Evolutionary conservation across 192 early-diverging fungal genomes (phyloP).

Genomic region (Funneliformis mosseae): DNA sequence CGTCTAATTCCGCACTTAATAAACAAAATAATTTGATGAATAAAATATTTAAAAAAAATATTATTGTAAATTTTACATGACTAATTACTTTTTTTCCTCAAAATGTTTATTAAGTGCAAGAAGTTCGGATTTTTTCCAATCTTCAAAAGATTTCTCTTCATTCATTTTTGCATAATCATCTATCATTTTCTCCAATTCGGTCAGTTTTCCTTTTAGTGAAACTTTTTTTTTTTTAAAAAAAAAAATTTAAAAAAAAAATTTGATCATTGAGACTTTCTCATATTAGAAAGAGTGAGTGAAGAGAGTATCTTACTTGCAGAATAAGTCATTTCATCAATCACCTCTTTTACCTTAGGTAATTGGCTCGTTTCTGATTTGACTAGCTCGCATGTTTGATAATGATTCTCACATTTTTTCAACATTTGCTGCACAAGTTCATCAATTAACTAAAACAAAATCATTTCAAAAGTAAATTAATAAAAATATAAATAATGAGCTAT

Average conservation of each 20-base stretch:
- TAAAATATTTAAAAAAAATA: not conserved
- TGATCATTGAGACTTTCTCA: not conserved
- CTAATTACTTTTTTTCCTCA: slow-evolving; percentile 10
- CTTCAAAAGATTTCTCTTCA: slow-evolving; percentile 10
- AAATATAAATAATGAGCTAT: not conserved
- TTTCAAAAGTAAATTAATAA: not conserved
- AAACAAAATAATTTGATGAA: not conserved
- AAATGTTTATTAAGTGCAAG: slow-evolving; percentile 1
- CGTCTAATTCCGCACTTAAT: slow-evolving; percentile 9
- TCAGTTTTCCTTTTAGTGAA: slow-evolving; percentile 23
- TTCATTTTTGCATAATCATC: slow-evolving; percentile 15
- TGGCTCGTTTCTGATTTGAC: slow-evolving; percentile 29
- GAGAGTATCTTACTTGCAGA: slow-evolving; percentile 14
- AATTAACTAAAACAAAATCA: slow-evolving; percentile 7
- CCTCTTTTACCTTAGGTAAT: slow-evolving; percentile 22
- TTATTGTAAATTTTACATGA: not conserved
- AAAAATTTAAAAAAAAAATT: not conserved
- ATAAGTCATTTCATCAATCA: slow-evolving; percentile 10
- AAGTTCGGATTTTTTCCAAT: slow-evolving; percentile 22
- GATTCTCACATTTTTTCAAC: slow-evolving; percentile 20
- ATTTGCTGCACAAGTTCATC: slow-evolving; percentile 16
- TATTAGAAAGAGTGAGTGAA: not conserved
- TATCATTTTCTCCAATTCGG: slow-evolving; percentile 30
- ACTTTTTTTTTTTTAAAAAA: slow-evolving; percentile 23
- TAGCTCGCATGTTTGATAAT: slow-evolving; percentile 28